These are phyloP conservation scores for Biscutella laevigata DNA, from an alignment of 441 rosid genomes.

Conservation along the genomic window DNA sequence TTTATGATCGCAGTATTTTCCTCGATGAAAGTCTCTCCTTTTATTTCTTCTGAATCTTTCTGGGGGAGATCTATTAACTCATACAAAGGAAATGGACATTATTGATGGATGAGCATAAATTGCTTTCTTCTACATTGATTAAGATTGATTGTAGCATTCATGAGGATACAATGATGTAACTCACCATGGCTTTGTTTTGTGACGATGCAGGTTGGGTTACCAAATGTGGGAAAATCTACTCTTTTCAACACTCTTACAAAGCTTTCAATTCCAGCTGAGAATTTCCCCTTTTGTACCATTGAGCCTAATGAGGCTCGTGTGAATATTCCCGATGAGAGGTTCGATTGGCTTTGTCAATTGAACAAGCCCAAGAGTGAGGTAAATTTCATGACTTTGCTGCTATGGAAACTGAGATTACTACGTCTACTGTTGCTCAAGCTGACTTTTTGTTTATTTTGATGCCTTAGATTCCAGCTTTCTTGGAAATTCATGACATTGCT, in stretches of 20 bases:
- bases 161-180: background rate
- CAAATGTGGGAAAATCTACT: constrained; percentile 93
- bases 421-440: background rate
- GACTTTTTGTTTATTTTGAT: background rate
- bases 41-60: background rate
- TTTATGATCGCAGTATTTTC: background rate
- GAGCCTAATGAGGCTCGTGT: constrained; percentile 99
- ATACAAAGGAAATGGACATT: background rate
- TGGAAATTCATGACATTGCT: constrained; percentile 98
- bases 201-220: constrained; percentile 73
- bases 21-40: background rate
- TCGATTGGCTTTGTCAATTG: constrained; percentile 84
- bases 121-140: background rate
- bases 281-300: constrained; percentile 94
- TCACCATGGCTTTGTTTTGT: background rate
- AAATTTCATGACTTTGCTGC: background rate
- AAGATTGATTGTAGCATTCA: background rate
- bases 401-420: background rate
- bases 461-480: constrained; percentile 74
- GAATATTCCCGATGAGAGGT: constrained; percentile 84
- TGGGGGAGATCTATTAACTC: background rate
- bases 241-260: constrained; percentile 94
- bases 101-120: background rate
- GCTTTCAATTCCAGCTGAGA: constrained; percentile 93
- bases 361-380: constrained; percentile 91